These are phyloP conservation scores for California macrophylla DNA, from an alignment of 441 rosid genomes.

Conservation along the genomic window DNA sequence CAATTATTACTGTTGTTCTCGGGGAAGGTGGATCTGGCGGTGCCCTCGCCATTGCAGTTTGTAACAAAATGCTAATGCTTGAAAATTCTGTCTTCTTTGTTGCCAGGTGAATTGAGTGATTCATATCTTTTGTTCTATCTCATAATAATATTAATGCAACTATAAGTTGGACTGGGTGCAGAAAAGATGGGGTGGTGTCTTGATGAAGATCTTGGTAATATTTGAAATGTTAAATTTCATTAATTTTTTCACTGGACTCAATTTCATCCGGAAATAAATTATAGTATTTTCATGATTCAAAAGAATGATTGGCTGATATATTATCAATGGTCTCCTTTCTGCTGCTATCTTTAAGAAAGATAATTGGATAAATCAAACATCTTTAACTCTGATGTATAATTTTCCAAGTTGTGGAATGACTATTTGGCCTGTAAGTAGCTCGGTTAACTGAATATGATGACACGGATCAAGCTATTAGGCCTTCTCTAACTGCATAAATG, in stretches of 20 bases:
- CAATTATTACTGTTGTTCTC: constrained; percentile 75
- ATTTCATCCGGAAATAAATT: not conserved
- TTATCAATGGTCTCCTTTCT: too few species aligned
- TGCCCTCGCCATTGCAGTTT: constrained; percentile 86
- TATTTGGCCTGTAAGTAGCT: too few species aligned
- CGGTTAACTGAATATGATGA: not conserved
- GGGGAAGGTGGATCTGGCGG: constrained; percentile 99
- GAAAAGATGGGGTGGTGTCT: not conserved
- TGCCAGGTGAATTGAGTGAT: constrained; percentile 53
- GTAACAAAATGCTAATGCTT: constrained; percentile 78
- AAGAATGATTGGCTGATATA: too few species aligned
- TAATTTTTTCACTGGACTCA: not conserved
- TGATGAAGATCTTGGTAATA: not conserved
- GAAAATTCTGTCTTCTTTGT: constrained; percentile 88
- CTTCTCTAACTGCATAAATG: too few species aligned
- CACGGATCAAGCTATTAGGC: not conserved
- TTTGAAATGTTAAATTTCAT: not conserved
- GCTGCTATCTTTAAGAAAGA: not conserved
- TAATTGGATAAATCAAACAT: too few species aligned
- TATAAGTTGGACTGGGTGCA: not conserved
- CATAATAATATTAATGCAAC: not conserved
- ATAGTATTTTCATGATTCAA: too few species aligned
- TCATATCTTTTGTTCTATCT: constrained; percentile 3
- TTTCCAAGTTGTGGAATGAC: not conserved
- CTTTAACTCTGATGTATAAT: not conserved